These are phyloP conservation scores for Spiromastix sp. DNA, from an alignment of 2,329 filamentous ascomycete species.

Conservation along the genomic window DNA sequence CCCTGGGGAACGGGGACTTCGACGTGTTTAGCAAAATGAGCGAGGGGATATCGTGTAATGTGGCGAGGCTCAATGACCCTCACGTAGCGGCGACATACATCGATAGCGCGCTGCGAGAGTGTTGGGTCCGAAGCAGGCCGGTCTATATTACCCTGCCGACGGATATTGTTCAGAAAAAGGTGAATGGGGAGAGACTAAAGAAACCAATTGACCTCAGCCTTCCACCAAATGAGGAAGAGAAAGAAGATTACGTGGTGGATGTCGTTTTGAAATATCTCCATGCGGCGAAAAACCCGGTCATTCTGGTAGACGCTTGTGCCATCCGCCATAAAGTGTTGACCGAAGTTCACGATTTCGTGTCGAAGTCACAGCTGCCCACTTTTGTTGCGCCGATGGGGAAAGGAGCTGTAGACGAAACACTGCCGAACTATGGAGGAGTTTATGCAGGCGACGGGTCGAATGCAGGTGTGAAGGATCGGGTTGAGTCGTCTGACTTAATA, in stretches of 20 bases:
- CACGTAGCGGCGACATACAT: slow-evolving; percentile 39
- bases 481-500: slow-evolving; percentile 31
- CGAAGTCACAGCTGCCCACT: slow-evolving; percentile 62
- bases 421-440: slow-evolving; percentile 64
- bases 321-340: slow-evolving; percentile 61
- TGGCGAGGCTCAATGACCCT: slow-evolving; percentile 38
- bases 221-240: slow-evolving; percentile 54
- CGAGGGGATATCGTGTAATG: slow-evolving; percentile 39
- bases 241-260: slow-evolving; percentile 67
- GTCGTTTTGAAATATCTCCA: slow-evolving; percentile 62
- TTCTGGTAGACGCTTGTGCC: slow-evolving; percentile 72
- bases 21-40: slow-evolving; percentile 42
- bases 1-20: slow-evolving; percentile 52
- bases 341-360: slow-evolving; percentile 60
- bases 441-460: slow-evolving; percentile 69
- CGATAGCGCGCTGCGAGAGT: slow-evolving; percentile 41
- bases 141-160: slow-evolving; percentile 46
- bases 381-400: slow-evolving; percentile 85
- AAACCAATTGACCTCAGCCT: slow-evolving; percentile 55
- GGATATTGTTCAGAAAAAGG: slow-evolving; percentile 51
- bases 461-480: slow-evolving; percentile 29
- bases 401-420: slow-evolving; percentile 63
- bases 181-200: slow-evolving; percentile 60
- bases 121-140: slow-evolving; percentile 43
- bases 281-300: slow-evolving; percentile 59